Percentiles rank a stretch among this genome's conserved stretches.
Evolutionary conservation across 2,329 filamentous ascomycete genomes (phyloP).

Genomic region (Gyromitra esculenta): DNA sequence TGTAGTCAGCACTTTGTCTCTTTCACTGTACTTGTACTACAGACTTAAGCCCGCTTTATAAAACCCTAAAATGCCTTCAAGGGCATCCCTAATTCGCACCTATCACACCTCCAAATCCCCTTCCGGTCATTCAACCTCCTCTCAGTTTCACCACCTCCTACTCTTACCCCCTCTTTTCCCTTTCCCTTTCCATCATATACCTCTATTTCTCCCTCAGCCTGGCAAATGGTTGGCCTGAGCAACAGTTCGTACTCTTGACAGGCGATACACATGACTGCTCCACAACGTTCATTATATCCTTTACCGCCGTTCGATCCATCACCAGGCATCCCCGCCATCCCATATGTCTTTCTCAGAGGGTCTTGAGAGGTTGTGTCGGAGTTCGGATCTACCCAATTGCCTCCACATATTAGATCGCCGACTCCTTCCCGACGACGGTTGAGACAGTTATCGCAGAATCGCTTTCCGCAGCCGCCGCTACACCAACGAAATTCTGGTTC

Average conservation of each 20-base stretch:
- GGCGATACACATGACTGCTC: slow-evolving; percentile 1
- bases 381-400: background rate
- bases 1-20: no score
- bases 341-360: background rate
- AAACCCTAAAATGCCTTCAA: background rate
- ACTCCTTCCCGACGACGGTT: background rate
- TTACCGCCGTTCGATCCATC: background rate
- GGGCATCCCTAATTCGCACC: slow-evolving; percentile 21
- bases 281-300: slow-evolving; percentile 12
- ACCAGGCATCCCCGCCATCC: background rate
- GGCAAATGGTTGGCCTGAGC: slow-evolving; percentile 10
- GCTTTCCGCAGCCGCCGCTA: slow-evolving; percentile 22
- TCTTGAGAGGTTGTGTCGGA: background rate
- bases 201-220: slow-evolving; percentile 7
- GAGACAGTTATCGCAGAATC: slow-evolving; percentile 34
- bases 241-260: slow-evolving; percentile 11
- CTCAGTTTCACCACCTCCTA: background rate
- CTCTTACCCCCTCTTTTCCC: background rate
- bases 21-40: background rate
- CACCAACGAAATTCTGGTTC: slow-evolving; percentile 37
- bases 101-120: slow-evolving; percentile 28
- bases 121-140: slow-evolving; percentile 14
- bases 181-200: background rate
- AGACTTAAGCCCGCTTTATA: background rate
- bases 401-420: slow-evolving; percentile 22